Evolutionary conservation across 176 grass and related monocot genomes (phyloP), one percentile per base, ranked within the genome.

Genomic region (Phragmites australis): DNA sequence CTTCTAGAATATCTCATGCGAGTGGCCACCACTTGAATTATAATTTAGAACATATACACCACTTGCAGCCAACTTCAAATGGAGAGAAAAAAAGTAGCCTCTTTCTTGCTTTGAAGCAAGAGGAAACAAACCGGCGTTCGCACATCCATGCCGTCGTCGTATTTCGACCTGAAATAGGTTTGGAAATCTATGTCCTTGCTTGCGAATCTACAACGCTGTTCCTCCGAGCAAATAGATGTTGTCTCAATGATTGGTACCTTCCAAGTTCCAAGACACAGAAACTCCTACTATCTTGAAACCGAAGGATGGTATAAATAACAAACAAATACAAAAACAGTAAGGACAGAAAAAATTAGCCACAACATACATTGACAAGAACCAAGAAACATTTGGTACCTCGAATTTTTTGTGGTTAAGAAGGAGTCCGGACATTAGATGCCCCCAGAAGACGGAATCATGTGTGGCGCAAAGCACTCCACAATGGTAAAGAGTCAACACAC

Each of bases 51-150:
- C 43, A 25, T 47, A 12, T 50, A 18, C 10, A 17, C 69, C 27
- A 81, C 77, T 74, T 81, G 84, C 77, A 74, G 60, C 39, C 42
- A 78, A 16, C 26, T 77, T 57, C 30, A 21, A 1, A 21, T 43
- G 49, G 8, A 26, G 6, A 44, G 2, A 29, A 2, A 54, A 3
- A 19, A 4, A 0, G 6, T 6, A 17, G 13, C 16, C 72, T 34
- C 27, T 88, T 88, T 83, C 75, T 84, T 88, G 87, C 87, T 84
- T 84, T 23, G 9, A 88, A 84, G 87, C 60, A 84, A 88, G 44
- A 78, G 61, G 49, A 66, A 67, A 75, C 23, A 74, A 80, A 55
- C 8, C 66, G 14, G 44, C 72, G 18, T 41, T 62, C 73, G 12
- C 42, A 47, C 46, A 13, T 7, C 54, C 43, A 67, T 67, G 43